A percentile compares a stretch with the other conserved stretches of the same genome.
phyloP scores from a whole-genome alignment of 495 filamentous ascomycete species.

The Neurospora cerealis region DNA sequence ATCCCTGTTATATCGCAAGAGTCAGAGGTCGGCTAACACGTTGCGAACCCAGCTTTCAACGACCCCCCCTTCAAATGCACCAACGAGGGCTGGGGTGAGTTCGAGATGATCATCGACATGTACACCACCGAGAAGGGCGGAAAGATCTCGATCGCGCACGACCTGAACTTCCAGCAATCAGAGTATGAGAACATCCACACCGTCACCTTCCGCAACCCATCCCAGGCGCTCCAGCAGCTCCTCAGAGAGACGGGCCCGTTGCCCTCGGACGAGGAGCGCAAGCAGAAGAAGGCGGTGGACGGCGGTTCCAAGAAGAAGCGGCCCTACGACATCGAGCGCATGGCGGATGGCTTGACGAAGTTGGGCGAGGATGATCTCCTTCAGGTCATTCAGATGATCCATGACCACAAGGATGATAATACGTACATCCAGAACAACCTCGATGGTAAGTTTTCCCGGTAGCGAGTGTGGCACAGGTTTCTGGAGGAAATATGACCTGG shows the following conservation, averaged over 20 bases:
- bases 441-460: constrained; percentile 52
- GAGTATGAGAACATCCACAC: constrained; percentile 78
- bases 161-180: constrained; percentile 78
- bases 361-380: constrained; percentile 58
- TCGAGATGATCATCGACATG: constrained; percentile 84
- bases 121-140: constrained; percentile 76
- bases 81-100: constrained; percentile 98
- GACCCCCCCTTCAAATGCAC: constrained; percentile 79
- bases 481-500: background rate
- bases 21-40: background rate
- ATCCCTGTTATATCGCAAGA: background rate
- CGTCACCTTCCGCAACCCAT: constrained; percentile 85
- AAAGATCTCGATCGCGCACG: constrained; percentile 70
- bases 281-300: constrained; percentile 45
- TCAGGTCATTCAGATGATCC: constrained; percentile 93
- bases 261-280: constrained; percentile 58
- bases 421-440: constrained; percentile 97
- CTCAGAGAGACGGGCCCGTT: constrained; percentile 77
- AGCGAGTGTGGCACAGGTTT: background rate
- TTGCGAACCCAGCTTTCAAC: constrained; percentile 51
- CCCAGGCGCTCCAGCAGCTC: constrained; percentile 60
- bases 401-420: constrained; percentile 84
- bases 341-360: constrained; percentile 58
- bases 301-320: constrained; percentile 76
- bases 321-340: constrained; percentile 88